A percentile compares a stretch with the other conserved stretches of the same genome.
phyloP scores from a whole-genome alignment of 2,329 filamentous ascomycete genomes.

The Incumbomyces delicatus region DNA sequence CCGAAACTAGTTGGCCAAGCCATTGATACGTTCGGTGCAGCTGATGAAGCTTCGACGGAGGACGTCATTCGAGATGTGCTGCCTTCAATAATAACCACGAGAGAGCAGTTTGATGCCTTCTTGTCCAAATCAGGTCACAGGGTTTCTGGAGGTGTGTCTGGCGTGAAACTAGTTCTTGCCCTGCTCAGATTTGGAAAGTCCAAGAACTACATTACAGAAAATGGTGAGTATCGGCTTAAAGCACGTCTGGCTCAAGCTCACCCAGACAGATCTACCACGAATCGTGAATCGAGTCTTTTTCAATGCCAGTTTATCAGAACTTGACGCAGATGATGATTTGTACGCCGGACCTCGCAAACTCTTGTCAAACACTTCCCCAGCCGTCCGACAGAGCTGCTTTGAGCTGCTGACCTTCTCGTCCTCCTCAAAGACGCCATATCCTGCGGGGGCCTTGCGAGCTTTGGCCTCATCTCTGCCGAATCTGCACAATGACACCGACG shows the following conservation, averaged over 20 bases:
- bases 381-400: conserved; percentile 68
- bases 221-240: conserved; percentile 2
- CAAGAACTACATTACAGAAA: conserved; percentile 5
- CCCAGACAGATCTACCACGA: not conserved
- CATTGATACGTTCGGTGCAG: conserved; percentile 14
- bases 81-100: conserved; percentile 13
- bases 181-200: conserved; percentile 14
- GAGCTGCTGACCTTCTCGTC: conserved; percentile 69
- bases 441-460: conserved; percentile 49
- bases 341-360: conserved; percentile 25
- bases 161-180: conserved; percentile 13
- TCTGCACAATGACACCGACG: conserved; percentile 74
- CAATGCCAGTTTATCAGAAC: not conserved
- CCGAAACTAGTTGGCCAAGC: not conserved
- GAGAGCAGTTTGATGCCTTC: conserved; percentile 12
- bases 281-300: not conserved
- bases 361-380: conserved; percentile 42
- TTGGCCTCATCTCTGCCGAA: conserved; percentile 57
- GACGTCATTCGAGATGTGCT: conserved; percentile 18
- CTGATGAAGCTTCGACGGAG: conserved; percentile 12
- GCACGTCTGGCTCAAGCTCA: not conserved
- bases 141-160: conserved; percentile 4
- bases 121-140: conserved; percentile 5
- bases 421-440: conserved; percentile 64
- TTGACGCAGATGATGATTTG: not conserved